These are phyloP conservation scores for Apiospora hydei DNA, from an alignment of 2,329 filamentous ascomycete species.

Conservation along the genomic window DNA sequence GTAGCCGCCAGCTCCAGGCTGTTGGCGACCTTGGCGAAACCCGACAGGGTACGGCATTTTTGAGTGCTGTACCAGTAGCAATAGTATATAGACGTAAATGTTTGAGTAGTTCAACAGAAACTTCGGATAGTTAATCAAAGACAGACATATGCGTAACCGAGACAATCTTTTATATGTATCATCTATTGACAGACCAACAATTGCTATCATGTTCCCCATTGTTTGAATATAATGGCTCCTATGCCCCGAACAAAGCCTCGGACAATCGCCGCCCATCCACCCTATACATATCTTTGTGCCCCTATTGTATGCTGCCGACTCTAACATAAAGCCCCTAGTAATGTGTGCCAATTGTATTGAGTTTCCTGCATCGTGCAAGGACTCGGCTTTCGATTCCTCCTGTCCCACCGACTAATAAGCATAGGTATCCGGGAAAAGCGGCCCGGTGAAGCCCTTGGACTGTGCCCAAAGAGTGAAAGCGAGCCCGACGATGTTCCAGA, in stretches of 20 bases:
- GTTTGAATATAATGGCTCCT: background rate
- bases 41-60: slow-evolving; percentile 3
- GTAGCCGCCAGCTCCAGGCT: background rate
- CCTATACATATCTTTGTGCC: background rate
- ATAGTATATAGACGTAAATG: background rate
- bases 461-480: background rate
- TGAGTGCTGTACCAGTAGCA: background rate
- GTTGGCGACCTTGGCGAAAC: background rate
- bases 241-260: background rate
- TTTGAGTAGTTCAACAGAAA: background rate
- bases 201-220: background rate
- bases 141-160: too few species aligned
- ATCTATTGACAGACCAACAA: background rate
- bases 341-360: background rate
- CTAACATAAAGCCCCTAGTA: background rate
- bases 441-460: background rate
- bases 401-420: too few species aligned
- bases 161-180: background rate
- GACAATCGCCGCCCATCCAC: background rate
- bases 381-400: background rate
- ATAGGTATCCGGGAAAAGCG: background rate
- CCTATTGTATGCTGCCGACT: background rate
- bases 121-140: background rate
- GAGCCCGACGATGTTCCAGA: background rate
- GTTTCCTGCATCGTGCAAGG: background rate